Base-by-base conservation (phyloP, 768 basidiomycete genomes). In the Suillus subaureus region DNA sequence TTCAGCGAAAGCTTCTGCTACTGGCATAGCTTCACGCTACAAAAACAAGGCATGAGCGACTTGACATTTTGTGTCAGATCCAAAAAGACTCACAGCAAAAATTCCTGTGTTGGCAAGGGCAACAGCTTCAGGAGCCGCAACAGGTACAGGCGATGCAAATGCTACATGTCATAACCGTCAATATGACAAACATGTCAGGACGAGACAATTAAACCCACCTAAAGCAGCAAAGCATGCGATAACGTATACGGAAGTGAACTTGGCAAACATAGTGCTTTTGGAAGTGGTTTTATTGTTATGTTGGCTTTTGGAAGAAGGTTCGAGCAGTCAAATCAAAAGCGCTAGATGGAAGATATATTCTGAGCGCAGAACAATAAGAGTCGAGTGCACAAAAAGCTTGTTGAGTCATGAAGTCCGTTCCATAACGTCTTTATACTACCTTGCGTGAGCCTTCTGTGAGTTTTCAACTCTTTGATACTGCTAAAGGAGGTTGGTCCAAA, bases 311-410 rank as follows among this genome's bases (percentile, higher is more conserved):
- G 49, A 49, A 45, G 45, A 54, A 40, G 63, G 23, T 13, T 40
- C 12, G 16, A 60, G 18, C 26, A n/a, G 33, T 13, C 45, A 28
- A 52, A 62, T 54, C 43, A 56, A 57, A 23, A 28, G 61, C 60
- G 62, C 31, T 61, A 39, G 61, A 51, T 49, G 33, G 66, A 45
- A 31, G 31, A 60, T 61, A 56, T 61, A 58, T 62, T 56, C 49
- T 43, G 37, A 65, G 56, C 56, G 64, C 51, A 70, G 68, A 78
- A 76, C 75, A 78, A 78, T 76, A 77, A 75, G 75, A 70, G 64
- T 42, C 66, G 67, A 64, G 9, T 65, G 70, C 67, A 69, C 63
- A 63, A 63, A 60, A 42, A 21, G 62, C 66, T 70, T 61, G 45
- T 61, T 70, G 71, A 69, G 62, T 71, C 69, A 69, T 62, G 4